Evolutionary conservation across 768 basidiomycete species (phyloP), one percentile per base, ranked within the genome.

Genomic region (Coprinopsis cinerea): DNA sequence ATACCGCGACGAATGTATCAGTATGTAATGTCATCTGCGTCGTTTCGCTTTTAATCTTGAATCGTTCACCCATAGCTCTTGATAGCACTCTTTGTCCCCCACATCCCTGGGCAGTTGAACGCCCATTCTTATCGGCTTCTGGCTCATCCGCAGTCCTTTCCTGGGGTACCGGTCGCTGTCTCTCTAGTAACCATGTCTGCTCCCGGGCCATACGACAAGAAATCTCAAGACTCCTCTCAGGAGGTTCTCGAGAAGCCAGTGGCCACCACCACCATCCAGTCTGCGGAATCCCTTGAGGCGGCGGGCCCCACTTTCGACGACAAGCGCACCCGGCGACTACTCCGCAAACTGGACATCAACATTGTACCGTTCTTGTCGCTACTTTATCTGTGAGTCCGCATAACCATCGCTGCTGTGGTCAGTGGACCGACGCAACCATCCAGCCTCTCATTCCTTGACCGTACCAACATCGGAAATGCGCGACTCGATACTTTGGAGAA

Each of bases 401-500:
- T n/a, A n/a, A n/a, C n/a, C n/a, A 3, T 17, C 32, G 11, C 32
- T 26, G 13, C n/a, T 18, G 44, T 0, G 15, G 14, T 28, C 13
- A n/a, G 25, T 3, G 5, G 7, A 13, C 22, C 49, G 32, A 27
- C 26, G 26, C 14, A 26, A 13, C 20, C 6, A 24, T 20, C 27
- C 9, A 46, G 65, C 5, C 58, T 66, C 2, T 64, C 65, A 2
- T 66, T 66, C 56, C 59, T 66, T 34, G 64, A 66, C 40, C 60
- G 64, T 20, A 57, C 58, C 27, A 66, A 66, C 49, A 59, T 66
- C 35, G 65, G 65, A 9, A 67, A 67, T 49, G 64, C 65, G 25
- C 59, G 65, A 7, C 53, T 67, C 15, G 64, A 59, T 2, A 59
- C 60, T 11, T 44, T 67, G n/a, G 63, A 67, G 47, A 43, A 46